Conservation (phyloP, 345 rosid genomes). For the Populus nigra region DNA sequence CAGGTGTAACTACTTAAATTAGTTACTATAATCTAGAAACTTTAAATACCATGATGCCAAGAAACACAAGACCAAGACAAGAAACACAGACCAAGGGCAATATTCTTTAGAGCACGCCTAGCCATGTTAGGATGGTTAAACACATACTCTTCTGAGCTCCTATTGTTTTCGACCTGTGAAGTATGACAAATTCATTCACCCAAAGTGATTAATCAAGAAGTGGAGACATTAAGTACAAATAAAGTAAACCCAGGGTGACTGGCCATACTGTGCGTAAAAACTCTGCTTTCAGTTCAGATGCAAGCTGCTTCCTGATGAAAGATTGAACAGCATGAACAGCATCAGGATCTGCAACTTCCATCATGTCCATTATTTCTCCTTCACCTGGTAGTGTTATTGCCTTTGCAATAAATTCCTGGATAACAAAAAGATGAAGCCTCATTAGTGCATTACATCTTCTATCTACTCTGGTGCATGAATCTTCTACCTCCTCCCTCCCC, state of each 20-base stretch:
- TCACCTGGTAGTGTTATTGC: conserved; percentile 91
- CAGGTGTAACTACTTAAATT: not conserved
- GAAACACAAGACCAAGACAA: conserved; percentile 15
- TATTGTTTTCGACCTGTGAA: conserved; percentile 65
- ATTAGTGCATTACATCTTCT: not conserved
- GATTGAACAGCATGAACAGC: conserved; percentile 90
- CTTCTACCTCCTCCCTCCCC: not conserved
- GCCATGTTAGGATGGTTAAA: conserved; percentile 86
- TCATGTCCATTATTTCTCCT: conserved; percentile 99
- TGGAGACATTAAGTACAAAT: not conserved
- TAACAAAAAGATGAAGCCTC: conserved; percentile 4
- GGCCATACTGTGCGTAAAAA: conserved; percentile 58
- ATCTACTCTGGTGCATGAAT: not conserved
- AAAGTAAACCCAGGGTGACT: not conserved
- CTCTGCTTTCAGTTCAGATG: conserved; percentile 77
- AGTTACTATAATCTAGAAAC: not conserved
- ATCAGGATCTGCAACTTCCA: conserved; percentile 96
- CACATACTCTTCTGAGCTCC: conserved; percentile 69
- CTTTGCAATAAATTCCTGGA: conserved; percentile 86
- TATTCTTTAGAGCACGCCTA: conserved; percentile 79
- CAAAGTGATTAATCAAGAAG: not conserved
- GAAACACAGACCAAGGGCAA: conserved; percentile 67
- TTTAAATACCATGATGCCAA: not conserved
- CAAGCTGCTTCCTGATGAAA: conserved; percentile 86
- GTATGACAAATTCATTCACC: conserved; percentile 6